phyloP scores from a whole-genome alignment of 371 early-diverging fungal species.

The Apophysomyces elegans region DNA sequence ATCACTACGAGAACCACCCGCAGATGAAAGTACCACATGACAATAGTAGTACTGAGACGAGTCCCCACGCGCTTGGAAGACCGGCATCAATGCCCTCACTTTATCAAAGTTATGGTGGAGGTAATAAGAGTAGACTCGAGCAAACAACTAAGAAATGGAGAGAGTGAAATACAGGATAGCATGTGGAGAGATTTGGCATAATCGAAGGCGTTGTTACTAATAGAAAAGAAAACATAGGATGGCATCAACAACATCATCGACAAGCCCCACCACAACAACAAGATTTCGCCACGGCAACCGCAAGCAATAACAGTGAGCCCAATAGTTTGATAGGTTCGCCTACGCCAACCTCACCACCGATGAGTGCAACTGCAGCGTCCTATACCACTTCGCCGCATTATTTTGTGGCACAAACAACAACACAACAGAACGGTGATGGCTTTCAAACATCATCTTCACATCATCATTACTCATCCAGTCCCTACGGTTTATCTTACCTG shows the following conservation, averaged over 20 bases:
- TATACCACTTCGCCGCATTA: constrained; percentile 5
- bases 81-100: constrained; percentile 24
- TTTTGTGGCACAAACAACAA: constrained; percentile 11
- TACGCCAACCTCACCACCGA: constrained; percentile 7
- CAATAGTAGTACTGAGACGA: constrained; percentile 9
- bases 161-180: too few relatives aligned
- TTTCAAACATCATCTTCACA: constrained; percentile 1
- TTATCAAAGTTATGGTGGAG: constrained; percentile 2
- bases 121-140: not conserved
- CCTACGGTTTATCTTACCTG: constrained; percentile 1
- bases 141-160: too few relatives aligned
- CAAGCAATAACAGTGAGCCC: constrained; percentile 7
- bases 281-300: constrained; percentile 11
- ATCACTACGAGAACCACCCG: constrained; percentile 6
- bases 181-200: too few relatives aligned
- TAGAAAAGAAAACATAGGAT: not conserved
- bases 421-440: not conserved
- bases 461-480: constrained; percentile 7
- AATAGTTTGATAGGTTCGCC: constrained; percentile 8
- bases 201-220: not conserved
- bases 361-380: constrained; percentile 7
- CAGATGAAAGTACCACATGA: constrained; percentile 11
- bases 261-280: not conserved
- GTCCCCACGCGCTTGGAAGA: constrained; percentile 20
- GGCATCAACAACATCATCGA: constrained; percentile 19